phyloP scores from a whole-genome alignment of 495 filamentous ascomycete genomes.

The Echria macrotheca region DNA sequence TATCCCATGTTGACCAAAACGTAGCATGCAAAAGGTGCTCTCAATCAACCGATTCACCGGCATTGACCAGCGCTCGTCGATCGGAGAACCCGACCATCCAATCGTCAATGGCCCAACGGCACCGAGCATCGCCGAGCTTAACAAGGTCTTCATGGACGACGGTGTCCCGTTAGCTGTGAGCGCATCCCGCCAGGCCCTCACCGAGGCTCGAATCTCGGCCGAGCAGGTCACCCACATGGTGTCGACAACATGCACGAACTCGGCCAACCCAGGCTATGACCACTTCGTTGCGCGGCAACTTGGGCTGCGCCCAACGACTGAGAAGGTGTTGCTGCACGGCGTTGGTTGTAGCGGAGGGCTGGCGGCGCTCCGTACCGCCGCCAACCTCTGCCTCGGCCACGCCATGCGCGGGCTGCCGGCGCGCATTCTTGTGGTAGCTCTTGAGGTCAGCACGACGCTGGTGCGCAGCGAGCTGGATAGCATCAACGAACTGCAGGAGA shows the following conservation, averaged over 20 bases:
- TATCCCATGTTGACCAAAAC: neutral
- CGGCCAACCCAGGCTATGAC: constrained; percentile 65
- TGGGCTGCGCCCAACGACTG: constrained; percentile 42
- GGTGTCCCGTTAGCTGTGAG: constrained; percentile 53
- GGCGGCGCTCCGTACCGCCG: constrained; percentile 54
- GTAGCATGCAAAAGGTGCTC: constrained; percentile 53
- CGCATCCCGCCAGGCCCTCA: constrained; percentile 55
- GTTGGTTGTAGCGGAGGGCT: constrained; percentile 62
- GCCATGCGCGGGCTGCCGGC: constrained; percentile 46
- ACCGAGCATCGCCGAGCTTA: constrained; percentile 52
- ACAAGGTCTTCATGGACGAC: constrained; percentile 49
- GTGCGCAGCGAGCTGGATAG: constrained; percentile 56
- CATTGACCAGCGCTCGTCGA: constrained; percentile 56
- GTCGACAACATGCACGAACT: constrained; percentile 61
- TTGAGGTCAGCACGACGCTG: constrained; percentile 54
- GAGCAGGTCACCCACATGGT: constrained; percentile 59
- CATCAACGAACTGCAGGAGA: constrained; percentile 45
- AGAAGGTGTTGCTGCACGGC: constrained; percentile 57
- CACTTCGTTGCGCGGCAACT: constrained; percentile 54
- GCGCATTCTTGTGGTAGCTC: constrained; percentile 53
- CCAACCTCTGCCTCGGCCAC: constrained; percentile 56
- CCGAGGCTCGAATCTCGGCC: constrained; percentile 43
- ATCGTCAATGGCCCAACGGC: constrained; percentile 48
- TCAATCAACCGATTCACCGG: constrained; percentile 59
- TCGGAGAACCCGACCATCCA: constrained; percentile 52